Evolutionary conservation across 371 early-diverging fungal genomes (phyloP), one percentile per base, ranked within the genome.

Genomic region (Mortierella sp.): DNA sequence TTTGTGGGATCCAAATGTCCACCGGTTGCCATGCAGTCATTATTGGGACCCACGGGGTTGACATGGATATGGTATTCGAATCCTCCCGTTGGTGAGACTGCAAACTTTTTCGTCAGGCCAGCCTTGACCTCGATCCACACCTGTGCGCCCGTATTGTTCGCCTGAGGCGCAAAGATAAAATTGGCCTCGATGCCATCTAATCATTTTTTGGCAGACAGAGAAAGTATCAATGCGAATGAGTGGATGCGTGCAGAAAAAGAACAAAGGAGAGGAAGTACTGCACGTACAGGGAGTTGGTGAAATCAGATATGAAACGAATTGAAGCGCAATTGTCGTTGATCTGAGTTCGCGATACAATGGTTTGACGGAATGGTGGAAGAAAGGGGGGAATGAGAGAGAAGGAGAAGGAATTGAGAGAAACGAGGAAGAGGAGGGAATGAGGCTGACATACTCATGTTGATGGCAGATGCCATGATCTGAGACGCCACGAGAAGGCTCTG

Each of bases 61-160:
- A 70, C 74, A 40, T 81, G 81, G 70, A 81, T 64, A 34, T 81
- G 77, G 44, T 77, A 81, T 47, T 81, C 81, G 52, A 74, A 81
- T 3, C 81, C 77, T 14, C 37, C 66, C 2, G 68, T 64, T 6
- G 74, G 74, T 0, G 69, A 48, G 26, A 71, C 11, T 4, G 77
- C 81, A 39, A 61, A 40, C 41, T 31, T 31, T 34, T 65, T 72
- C 22, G 74, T 6, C 6, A 81, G 52, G 1, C 82, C 82, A 5
- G 37, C 31, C 34, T 31, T 50, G 31, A 81, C 68, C 5, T 81
- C 43, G 29, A 81, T 31, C 16, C 34, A 14, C 10, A 81, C 82
- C 16, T 64, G 10, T 8, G 74, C 82, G 19, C 80, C 77, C 10
- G 26, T 40, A 4, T 67, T 58, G 10, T 64, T 40, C 8, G 45